Evolutionary conservation across 139 green algal species (phyloP), one percentile per base, ranked within the genome.

Genomic region (Nannochloris sp.): DNA sequence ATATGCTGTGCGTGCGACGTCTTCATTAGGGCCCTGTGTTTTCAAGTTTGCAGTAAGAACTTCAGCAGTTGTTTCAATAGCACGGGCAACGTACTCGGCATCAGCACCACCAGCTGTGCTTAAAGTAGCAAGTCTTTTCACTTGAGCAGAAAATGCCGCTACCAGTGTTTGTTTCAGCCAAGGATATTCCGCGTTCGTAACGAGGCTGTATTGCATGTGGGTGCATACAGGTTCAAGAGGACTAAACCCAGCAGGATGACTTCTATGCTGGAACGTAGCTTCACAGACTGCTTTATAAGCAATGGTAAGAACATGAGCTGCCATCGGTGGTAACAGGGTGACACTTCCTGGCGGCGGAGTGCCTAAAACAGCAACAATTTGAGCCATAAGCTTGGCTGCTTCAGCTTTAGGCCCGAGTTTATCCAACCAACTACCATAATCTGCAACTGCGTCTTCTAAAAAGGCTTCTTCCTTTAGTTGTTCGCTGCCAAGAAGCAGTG

Each of bases 291-390:
- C 54, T 36, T 27, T 53, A 27, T 65, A 65, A n/a, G 59, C 14
- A 65, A 65, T 53, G 27, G 57, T 64, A 12, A 79, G 54, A 42
- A 83, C 32, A 60, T 83, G 77, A 9, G 61, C 68, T 38, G 38
- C 60, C 31, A 71, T 12, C 12, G 44, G 42, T 3, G 45, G 32
- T 15, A 29, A 46, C 24, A 72, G 32, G 27, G 33, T 54, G 12
- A 46, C 12, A 4, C 7, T 24, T 27, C 19, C 23, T 13, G 24
- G 19, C n/a, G 4, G 14, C 12, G 37, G 27, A 3, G 33, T 31
- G 12, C 54, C 62, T 15, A 73, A 38, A 36, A 46, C 19, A 4
- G 27, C 14, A 5, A 32, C 33, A 19, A 74, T 32, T 37, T 53
- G 48, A 6, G 47, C 35, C 1, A 30, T 35, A 3, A 69, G 45